Base-by-base conservation (phyloP, 441 rosid species). In the Populus hybrid region DNA sequence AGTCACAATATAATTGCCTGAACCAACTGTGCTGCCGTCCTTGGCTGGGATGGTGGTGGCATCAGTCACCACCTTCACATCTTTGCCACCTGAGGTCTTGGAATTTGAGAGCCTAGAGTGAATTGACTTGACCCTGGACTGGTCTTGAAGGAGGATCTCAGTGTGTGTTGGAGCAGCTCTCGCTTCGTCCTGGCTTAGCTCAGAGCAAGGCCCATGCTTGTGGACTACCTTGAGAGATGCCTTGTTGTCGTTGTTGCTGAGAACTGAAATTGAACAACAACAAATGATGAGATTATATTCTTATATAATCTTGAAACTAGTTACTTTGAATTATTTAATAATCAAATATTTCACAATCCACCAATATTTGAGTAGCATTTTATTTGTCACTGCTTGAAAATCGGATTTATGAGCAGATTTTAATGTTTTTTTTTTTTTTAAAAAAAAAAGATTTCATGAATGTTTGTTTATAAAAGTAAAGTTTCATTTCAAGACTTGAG, bases 131-230 rank as follows among this genome's bases (percentile, higher is more conserved):
- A 87, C 90, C 73, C 90, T 50, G 7, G 81, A 76, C 54, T 87
- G 81, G 81, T 85, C 90, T 35, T 61, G 70, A 23, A 1, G 69
- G 11, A 95, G 90, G 65, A 90, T 81, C 26, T 89, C 84, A 1
- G 26, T 36, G 35, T 82, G 91, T n/a, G 70, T 73, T 50, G 90
- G 82, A 2, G 86, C 81, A 46, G 76, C 75, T 8, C 67, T 84
- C 70, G 50, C 64, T 46, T 61, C 79, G 5, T 70, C 70, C 16
- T 72, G 76, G 3, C 46, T 67, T 42, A 83, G 81, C 32, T 72
- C 65, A 20, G 88, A 78, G 86, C 99, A 93, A n/a, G 99, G 89
- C 10, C 99, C 97, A 20, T 89, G 88, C 78, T 79, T 90, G 86
- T 93, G 95, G 57, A 87, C 82, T 73, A 95, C 87, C 57, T 71